Evolutionary conservation across 352 stramenopile genomes (phyloP).

Genomic region (Phytophthora vignae): DNA sequence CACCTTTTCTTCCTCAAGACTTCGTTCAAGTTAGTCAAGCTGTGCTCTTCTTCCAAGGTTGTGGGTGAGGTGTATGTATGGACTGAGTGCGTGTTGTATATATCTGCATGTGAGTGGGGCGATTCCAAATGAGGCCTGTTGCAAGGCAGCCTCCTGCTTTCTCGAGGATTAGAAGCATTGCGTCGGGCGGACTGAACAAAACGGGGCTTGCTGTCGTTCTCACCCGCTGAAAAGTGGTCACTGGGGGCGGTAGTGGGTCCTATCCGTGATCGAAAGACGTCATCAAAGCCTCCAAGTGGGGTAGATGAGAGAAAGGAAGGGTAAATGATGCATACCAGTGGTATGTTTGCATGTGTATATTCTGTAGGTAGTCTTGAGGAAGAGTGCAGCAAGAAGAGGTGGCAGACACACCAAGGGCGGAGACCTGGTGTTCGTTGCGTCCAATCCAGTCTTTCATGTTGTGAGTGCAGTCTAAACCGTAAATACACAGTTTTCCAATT

Average conservation of each 20-base stretch:
- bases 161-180: constrained; percentile 87
- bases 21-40: constrained; percentile 25
- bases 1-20: constrained; percentile 24
- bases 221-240: constrained; percentile 84
- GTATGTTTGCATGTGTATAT: constrained; percentile 26
- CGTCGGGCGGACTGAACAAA: constrained; percentile 91
- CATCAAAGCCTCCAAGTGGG: constrained; percentile 56
- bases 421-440: constrained; percentile 25
- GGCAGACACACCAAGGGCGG: constrained; percentile 30
- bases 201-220: constrained; percentile 36
- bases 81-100: constrained; percentile 20
- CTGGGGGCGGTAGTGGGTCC: constrained; percentile 27
- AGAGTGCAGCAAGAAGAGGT: constrained; percentile 40
- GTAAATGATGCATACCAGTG: constrained; percentile 19
- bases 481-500: constrained; percentile 8
- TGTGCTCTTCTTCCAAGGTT: constrained; percentile 30
- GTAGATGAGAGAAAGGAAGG: constrained; percentile 70
- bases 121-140: constrained; percentile 30
- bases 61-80: neutral
- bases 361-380: constrained; percentile 23
- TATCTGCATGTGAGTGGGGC: constrained; percentile 38
- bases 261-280: constrained; percentile 85
- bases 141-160: constrained; percentile 42
- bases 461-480: constrained; percentile 8
- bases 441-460: constrained; percentile 18